Base-by-base conservation (phyloP, 2,329 filamentous ascomycete genomes). In the Trichoderma simmonsii region DNA sequence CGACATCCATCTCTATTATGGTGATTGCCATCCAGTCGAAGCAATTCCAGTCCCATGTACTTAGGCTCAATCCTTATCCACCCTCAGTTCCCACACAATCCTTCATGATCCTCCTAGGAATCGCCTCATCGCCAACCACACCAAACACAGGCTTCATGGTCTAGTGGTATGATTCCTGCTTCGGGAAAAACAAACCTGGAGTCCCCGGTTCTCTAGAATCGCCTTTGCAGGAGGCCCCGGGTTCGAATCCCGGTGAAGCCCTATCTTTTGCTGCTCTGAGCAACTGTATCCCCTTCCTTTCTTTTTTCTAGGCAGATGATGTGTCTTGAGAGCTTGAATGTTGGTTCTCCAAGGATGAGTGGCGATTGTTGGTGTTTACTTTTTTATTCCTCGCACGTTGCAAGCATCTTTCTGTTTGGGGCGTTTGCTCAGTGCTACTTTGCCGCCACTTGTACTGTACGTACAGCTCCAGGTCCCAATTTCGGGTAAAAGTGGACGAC, bases 161-260 rank as follows among this genome's bases (percentile, higher is more conserved):
- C 69, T 71, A 65, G 61, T 66, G 69, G 62, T 71, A 66, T 66
- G 69, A 71, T 66, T 71, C 62, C 69, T 71, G 61, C 69, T 71
- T 66, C 61, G 62, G 69, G 69, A 71, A 59, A 59, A 71, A 43
- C 24, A 70, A 70, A 62, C 67, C 62, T 57, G 71, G 28, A 71
- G 39, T 70, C 73, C 74, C 72, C 70, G 72, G 32, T 74, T 74
- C 70, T 66, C 43, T 48, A 72, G 68, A 75, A 73, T 73, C 73
- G 67, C 73, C 73, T 69, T 73, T 75, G 71, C 59, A 74, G 71
- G 74, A 74, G 73, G 74, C 70, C 73, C 73, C 74, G 74, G 73
- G 74, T 75, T 75, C 73, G 70, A 75, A 74, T 73, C 72, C 68
- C 71, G 71, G 72, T 71, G 66, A 73, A 73, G 64, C 74, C 73